Evolutionary conservation across 495 filamentous ascomycete species (phyloP).

Genomic region (Lasiosphaeriaceae sp.): DNA sequence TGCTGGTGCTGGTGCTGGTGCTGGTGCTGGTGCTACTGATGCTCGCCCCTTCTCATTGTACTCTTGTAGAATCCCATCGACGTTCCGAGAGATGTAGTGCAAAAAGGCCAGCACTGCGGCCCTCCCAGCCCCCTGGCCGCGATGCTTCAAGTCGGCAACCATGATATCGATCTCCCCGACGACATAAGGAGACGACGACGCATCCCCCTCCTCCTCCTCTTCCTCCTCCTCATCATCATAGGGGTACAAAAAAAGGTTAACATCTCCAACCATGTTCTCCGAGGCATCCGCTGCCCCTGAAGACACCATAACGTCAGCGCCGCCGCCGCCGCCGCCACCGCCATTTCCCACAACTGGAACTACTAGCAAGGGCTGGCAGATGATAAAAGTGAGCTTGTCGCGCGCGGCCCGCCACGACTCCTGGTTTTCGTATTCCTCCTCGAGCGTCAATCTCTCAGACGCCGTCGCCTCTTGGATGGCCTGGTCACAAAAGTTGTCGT

Average conservation of each 20-base stretch:
- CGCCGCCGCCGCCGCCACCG: background rate
- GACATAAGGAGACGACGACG: background rate
- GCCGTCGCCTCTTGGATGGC: slow-evolving; percentile 80
- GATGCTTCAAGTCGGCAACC: slow-evolving; percentile 62
- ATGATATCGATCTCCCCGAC: slow-evolving; percentile 85
- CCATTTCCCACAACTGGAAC: no score
- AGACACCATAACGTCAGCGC: slow-evolving; percentile 10
- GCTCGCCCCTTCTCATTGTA: slow-evolving; percentile 32
- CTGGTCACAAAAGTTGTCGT: slow-evolving; percentile 34
- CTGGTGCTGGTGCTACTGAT: background rate
- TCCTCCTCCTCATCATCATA: slow-evolving; percentile 35
- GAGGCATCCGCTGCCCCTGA: slow-evolving; percentile 48
- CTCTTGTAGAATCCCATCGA: slow-evolving; percentile 54
- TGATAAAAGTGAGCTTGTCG: slow-evolving; percentile 74
- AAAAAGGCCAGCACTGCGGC: slow-evolving; percentile 66
- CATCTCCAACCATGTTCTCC: slow-evolving; percentile 71
- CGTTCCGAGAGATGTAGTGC: slow-evolving; percentile 52
- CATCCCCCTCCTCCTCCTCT: slow-evolving; percentile 6
- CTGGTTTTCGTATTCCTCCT: slow-evolving; percentile 85
- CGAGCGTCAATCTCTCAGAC: slow-evolving; percentile 72
- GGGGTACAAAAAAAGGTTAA: slow-evolving; percentile 74
- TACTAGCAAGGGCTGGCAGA: slow-evolving; percentile 49
- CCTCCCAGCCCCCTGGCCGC: slow-evolving; percentile 62
- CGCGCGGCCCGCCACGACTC: slow-evolving; percentile 68
- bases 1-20: background rate